Conservation (phyloP, 805 yeast genomes). For the Ogataea sp. region DNA sequence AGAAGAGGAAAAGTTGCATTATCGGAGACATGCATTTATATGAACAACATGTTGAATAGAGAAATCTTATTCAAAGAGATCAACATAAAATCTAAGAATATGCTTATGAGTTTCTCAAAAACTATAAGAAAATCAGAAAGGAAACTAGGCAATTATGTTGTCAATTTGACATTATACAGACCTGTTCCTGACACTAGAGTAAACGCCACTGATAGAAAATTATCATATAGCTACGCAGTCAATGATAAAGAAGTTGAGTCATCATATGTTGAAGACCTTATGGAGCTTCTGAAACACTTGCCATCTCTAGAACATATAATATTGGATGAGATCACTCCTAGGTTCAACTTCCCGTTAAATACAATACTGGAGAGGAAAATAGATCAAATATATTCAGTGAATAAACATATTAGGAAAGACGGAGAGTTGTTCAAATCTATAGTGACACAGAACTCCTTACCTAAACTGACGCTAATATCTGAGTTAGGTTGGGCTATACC, state of each 20-base stretch:
- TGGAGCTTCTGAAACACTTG: constrained; percentile 36
- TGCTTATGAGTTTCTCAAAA: constrained; percentile 19
- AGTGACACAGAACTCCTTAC: constrained; percentile 14
- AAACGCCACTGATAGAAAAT: background rate
- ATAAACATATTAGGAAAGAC: constrained; percentile 1
- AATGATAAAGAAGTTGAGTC: constrained; percentile 12
- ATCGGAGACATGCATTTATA: constrained; percentile 16
- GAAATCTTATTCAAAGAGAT: constrained; percentile 20
- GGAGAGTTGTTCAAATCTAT: too few species aligned
- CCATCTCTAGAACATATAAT: constrained; percentile 36
- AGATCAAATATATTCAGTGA: background rate
- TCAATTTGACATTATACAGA: constrained; percentile 8
- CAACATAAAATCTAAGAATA: constrained; percentile 13
- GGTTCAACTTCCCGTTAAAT: constrained; percentile 26
- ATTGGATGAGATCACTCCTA: constrained; percentile 40
- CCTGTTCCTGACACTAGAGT: background rate
- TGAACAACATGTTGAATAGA: constrained; percentile 17
- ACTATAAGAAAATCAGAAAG: constrained; percentile 9
- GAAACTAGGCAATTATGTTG: constrained; percentile 6
- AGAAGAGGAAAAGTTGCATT: constrained; percentile 11
- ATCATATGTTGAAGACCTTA: constrained; percentile 27
- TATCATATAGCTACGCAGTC: constrained; percentile 1
- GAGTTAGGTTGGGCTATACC: constrained; percentile 48
- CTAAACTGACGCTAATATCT: constrained; percentile 30
- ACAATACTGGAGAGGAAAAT: background rate